Percentiles rank a stretch among this genome's conserved stretches.
phyloP scores from a whole-genome alignment of 768 basidiomycete genomes.

The Lanmaoa pseudosensibilis region DNA sequence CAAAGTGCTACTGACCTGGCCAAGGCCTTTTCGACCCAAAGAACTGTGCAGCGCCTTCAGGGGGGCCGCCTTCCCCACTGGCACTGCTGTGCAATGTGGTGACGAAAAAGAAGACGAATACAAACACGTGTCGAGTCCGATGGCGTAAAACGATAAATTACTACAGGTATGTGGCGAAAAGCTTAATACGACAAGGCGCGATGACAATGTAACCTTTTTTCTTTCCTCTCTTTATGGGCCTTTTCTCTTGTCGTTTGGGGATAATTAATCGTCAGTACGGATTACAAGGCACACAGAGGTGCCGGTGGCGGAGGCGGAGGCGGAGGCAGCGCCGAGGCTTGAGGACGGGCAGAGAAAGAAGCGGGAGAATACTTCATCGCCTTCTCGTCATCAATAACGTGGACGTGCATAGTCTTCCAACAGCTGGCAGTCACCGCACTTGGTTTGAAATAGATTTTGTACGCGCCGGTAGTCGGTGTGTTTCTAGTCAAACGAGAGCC shows the following conservation, averaged over 20 bases:
- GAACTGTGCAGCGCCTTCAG: too few species aligned
- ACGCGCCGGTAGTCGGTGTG: slow-evolving; percentile 53
- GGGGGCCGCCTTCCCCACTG: too few species aligned
- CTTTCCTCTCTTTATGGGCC: not conserved
- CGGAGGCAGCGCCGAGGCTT: slow-evolving; percentile 1
- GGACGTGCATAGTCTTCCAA: slow-evolving; percentile 33
- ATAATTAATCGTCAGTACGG: not conserved
- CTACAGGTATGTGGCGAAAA: not conserved
- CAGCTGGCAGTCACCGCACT: slow-evolving; percentile 57
- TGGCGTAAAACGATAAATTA: slow-evolving; percentile 1
- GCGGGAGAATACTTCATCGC: not conserved
- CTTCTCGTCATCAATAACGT: slow-evolving; percentile 21
- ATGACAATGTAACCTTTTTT: not conserved
- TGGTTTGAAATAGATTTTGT: slow-evolving; percentile 62
- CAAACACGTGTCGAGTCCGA: not conserved
- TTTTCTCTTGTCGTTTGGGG: not conserved
- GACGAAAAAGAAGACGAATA: not conserved
- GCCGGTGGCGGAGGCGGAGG: slow-evolving; percentile 3
- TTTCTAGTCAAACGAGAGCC: slow-evolving; percentile 25
- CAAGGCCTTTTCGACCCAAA: too few species aligned
- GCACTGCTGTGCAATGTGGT: too few species aligned
- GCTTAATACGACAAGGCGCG: not conserved
- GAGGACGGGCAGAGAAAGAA: not conserved
- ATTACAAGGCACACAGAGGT: not conserved
- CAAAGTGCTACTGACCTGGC: too few species aligned